Evolutionary conservation across 805 yeast species (phyloP).

Genomic region (Wickerhamiella parazyma): DNA sequence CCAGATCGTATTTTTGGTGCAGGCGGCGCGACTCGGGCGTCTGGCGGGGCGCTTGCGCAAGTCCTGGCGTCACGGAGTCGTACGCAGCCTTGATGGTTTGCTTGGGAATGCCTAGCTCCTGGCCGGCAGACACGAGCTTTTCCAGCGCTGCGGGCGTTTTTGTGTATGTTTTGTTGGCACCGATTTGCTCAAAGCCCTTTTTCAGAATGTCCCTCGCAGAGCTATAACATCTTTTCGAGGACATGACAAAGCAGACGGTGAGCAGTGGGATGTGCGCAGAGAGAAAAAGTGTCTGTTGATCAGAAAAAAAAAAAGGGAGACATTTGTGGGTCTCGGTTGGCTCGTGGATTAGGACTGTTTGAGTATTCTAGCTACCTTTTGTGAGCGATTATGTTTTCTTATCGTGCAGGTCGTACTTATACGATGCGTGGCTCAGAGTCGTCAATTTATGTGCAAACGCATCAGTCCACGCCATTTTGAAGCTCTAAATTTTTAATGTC

Average conservation of each 20-base stretch:
- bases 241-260: background rate
- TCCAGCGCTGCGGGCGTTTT: conserved; percentile 21
- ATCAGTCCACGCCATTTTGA: too few species aligned
- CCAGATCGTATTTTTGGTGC: conserved; percentile 17
- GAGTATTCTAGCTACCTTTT: too few species aligned
- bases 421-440: too few species aligned
- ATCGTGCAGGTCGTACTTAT: too few species aligned
- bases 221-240: conserved; percentile 1
- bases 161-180: conserved; percentile 16
- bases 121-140: conserved; percentile 22
- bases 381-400: too few species aligned
- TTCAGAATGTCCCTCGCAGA: conserved; percentile 21
- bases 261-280: too few species aligned
- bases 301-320: too few species aligned
- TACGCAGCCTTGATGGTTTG: conserved; percentile 19
- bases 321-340: too few species aligned
- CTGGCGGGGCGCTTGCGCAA: background rate
- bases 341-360: too few species aligned
- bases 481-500: too few species aligned
- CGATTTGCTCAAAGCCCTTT: conserved; percentile 24
- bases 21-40: conserved; percentile 8
- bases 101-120: conserved; percentile 22
- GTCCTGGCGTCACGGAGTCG: conserved; percentile 17
- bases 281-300: too few species aligned
- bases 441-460: too few species aligned